Base-by-base conservation (phyloP, 331 rosid genomes). In the Prunus yedoensis region DNA sequence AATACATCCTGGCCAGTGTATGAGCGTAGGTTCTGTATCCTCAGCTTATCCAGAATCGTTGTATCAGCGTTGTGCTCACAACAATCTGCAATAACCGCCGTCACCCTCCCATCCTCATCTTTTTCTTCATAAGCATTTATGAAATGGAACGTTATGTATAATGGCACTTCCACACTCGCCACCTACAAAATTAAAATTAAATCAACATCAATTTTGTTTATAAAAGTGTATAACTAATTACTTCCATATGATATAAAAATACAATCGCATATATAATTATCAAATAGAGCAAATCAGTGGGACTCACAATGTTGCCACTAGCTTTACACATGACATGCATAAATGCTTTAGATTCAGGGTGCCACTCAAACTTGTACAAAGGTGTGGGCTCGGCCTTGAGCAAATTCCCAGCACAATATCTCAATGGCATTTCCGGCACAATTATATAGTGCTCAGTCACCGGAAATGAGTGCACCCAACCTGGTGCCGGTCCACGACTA, bases 401-500 rank as follows among this genome's bases (percentile, higher is more conserved):
- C 83, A 95, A 74, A 85, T 92, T 95, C 79, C 83, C 84, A n/a
- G 90, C 97, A 68, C 93, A 88, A 32, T 95, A 95, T 65, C 99
- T 89, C 85, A 95, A 52, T 0, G 97, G 83, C 99, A 92, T 95
- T 77, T 92, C 97, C 6, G 98, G 99, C 64, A 92, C 91, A 53
- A 92, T 8, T 5, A 92, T 78, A 38, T 95, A 95, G 74, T 90
- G 91, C 53, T 95, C 82, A 1, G 98, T 89, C 54, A 85, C 90
- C 3, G 98, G 98, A 50, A 95, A 95, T 2, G 98, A 92, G 56
- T 95, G 99, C 15, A 92, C 99, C 99, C 99, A 95, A 20, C 98
- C 97, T 0, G 98, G 89, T 0, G 99, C 74, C 0, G 99, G 96
- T 0, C 97, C 89, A 0, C 85, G 83, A 12, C 86, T 85, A 43